Evolutionary conservation across 2,329 filamentous ascomycete genomes (phyloP), one percentile per base, ranked within the genome.

Genomic region (Lizonia empirigonia): DNA sequence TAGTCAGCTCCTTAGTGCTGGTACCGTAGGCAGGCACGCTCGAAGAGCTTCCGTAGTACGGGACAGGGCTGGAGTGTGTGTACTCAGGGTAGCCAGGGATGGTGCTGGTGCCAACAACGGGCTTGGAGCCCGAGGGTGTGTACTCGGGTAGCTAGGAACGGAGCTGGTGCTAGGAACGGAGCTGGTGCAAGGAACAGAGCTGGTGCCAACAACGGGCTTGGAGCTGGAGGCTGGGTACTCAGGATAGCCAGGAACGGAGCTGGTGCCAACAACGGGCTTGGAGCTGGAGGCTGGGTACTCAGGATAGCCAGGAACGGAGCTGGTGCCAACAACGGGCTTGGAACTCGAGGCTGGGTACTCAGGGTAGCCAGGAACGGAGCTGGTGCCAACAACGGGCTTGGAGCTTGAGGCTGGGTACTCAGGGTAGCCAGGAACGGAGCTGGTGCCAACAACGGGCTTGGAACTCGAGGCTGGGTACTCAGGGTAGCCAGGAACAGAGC

Each of bases 1-100:
- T 67, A 3, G 71, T 75, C 41, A 65, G 54, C 15, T 68, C 56
- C 42, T 65, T 58, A 7, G 58, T 62, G 20, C 44, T 37, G 2
- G 53, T 36, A 3, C 53, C 41, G 26, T 24, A 29, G 10, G 10
- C 16, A 19, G 48, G 48, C 15, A 34, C 16, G 26, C 26, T 27
- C 13, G 26, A 27, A 12, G 26, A 27, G 26, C 26, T 27, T 10
- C 26, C 26, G 3, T 27, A 27, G 26, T 27, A 27, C 5, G 26
- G 26, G 9, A 27, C 26, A 5, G 26, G 13, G 26, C 26, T 27
- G 26, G n/a, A n/a, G n/a, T n/a, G n/a, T n/a, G 27, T 12, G 27
- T 29, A 29, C 5, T 8, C 35, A 8, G 22, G 22, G 10, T 32
- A 32, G 18, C 29, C 6, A 10, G 24, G 24, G 13, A n/a, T 23